phyloP scores from a whole-genome alignment of 2,329 filamentous ascomycete genomes.

The Fusarium brevicatenulatum region DNA sequence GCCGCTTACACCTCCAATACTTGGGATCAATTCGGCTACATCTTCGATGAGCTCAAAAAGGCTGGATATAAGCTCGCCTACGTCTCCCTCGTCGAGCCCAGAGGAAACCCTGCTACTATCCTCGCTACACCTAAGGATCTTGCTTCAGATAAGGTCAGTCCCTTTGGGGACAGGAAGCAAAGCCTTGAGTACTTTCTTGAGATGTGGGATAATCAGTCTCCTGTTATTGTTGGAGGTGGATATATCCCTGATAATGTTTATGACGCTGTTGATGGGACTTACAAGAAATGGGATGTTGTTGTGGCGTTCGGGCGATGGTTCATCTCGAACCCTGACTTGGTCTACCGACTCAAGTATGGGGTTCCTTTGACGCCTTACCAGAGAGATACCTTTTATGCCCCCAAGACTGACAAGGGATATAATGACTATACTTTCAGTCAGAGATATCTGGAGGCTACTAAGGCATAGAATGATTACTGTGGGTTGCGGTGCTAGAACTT shows the following conservation, averaged over 20 bases:
- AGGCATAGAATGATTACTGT: accelerated
- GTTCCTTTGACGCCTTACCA: slow-evolving; percentile 52
- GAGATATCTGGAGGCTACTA: slow-evolving; percentile 8
- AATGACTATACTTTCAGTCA: slow-evolving; percentile 47
- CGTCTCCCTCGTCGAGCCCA: slow-evolving; percentile 51
- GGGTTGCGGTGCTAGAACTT: accelerated
- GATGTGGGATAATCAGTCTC: slow-evolving; percentile 47
- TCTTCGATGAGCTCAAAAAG: slow-evolving; percentile 43
- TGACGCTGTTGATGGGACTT: slow-evolving; percentile 37
- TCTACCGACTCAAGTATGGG: slow-evolving; percentile 52
- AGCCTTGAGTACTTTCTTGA: slow-evolving; percentile 48
- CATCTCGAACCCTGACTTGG: slow-evolving; percentile 50
- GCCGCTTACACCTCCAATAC: slow-evolving; percentile 41
- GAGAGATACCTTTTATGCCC: slow-evolving; percentile 53
- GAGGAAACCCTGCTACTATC: slow-evolving; percentile 48
- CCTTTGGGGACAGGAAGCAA: slow-evolving; percentile 45
- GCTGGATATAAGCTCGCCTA: slow-evolving; percentile 47
- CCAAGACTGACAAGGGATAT: slow-evolving; percentile 40
- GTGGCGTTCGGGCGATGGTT: slow-evolving; percentile 50
- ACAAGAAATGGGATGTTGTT: slow-evolving; percentile 42
- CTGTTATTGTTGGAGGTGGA: slow-evolving; percentile 48
- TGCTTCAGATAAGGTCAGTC: neutral
- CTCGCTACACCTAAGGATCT: slow-evolving; percentile 39
- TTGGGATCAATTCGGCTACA: slow-evolving; percentile 45
- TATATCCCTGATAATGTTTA: slow-evolving; percentile 42